Percentiles rank a stretch among this genome's conserved stretches.
These are phyloP conservation scores for Silene conica DNA, from an alignment of 148 eudicot species.

Conservation along the genomic window DNA sequence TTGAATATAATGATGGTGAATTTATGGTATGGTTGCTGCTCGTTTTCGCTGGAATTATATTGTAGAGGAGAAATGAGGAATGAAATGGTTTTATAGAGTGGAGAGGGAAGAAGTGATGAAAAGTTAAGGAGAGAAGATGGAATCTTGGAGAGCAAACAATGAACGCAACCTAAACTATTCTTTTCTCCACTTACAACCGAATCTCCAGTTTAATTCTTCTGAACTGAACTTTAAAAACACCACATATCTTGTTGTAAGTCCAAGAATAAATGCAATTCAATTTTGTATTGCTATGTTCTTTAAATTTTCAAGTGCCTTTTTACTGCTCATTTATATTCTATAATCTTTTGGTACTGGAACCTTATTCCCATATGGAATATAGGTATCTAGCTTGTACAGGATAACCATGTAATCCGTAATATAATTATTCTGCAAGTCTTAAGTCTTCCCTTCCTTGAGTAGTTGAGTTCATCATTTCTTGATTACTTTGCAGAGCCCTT, in stretches of 20 bases:
- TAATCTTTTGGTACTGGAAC: conserved; percentile 47
- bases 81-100: conserved; percentile 51
- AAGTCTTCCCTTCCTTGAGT: conserved; percentile 27
- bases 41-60: conserved; percentile 18
- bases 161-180: conserved; percentile 43
- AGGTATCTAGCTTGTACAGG: conserved; percentile 27
- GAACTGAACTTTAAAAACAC: conserved; percentile 41
- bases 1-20: not conserved
- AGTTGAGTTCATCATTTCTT: conserved; percentile 11
- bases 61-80: conserved; percentile 28
- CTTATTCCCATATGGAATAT: conserved; percentile 55
- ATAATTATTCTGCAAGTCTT: conserved; percentile 34
- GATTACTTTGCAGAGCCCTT: conserved; percentile 14
- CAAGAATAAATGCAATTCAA: conserved; percentile 49
- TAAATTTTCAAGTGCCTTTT: conserved; percentile 21
- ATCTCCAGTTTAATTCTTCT: conserved; percentile 30
- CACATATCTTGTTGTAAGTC: conserved; percentile 53
- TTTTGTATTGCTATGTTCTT: conserved; percentile 36
- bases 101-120: conserved; percentile 20
- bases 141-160: conserved; percentile 56
- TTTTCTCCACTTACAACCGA: conserved; percentile 22
- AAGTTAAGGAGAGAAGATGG: conserved; percentile 44
- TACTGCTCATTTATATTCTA: conserved; percentile 29
- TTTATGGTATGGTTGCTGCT: conserved; percentile 24
- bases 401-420: conserved; percentile 12